A percentile compares a stretch with the other conserved stretches of the same genome.
phyloP scores from a whole-genome alignment of 1,284 basidiomycete genomes.

The Sphaerobolus stellatus region DNA sequence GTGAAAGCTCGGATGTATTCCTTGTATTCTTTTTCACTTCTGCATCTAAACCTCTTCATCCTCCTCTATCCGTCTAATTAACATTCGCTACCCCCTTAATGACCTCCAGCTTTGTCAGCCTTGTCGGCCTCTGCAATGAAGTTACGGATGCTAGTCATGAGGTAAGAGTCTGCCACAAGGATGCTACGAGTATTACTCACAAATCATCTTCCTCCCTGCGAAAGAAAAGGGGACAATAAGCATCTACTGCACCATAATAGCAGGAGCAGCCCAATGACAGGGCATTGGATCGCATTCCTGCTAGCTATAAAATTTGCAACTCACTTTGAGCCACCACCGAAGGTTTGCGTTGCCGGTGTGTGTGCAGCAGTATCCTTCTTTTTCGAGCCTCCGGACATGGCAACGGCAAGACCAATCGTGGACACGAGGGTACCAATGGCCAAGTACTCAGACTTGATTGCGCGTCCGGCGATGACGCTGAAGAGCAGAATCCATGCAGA shows the following conservation, averaged over 20 bases:
- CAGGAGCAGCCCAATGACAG: too few relatives aligned
- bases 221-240: slow-evolving; percentile 9
- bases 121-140: slow-evolving; percentile 80
- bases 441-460: slow-evolving; percentile 75
- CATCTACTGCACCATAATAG: too few relatives aligned
- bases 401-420: slow-evolving; percentile 49
- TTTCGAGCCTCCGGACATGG: slow-evolving; percentile 49
- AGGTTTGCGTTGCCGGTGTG: slow-evolving; percentile 57
- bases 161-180: background rate
- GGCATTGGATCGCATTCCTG: background rate
- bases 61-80: background rate
- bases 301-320: slow-evolving; percentile 24
- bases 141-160: slow-evolving; percentile 53
- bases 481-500: background rate
- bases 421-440: slow-evolving; percentile 62
- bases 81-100: slow-evolving; percentile 2
- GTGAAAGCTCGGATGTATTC: too few relatives aligned
- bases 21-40: too few relatives aligned
- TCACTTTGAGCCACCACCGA: slow-evolving; percentile 65
- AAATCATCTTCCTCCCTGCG: slow-evolving; percentile 68
- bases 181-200: slow-evolving; percentile 47
- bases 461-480: slow-evolving; percentile 71
- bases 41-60: background rate
- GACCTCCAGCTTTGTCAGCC: slow-evolving; percentile 27
- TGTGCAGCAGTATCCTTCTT: slow-evolving; percentile 41